Evolutionary conservation across 441 rosid genomes (phyloP), one percentile per base, ranked within the genome.

Genomic region (Corymbia calophylla): DNA sequence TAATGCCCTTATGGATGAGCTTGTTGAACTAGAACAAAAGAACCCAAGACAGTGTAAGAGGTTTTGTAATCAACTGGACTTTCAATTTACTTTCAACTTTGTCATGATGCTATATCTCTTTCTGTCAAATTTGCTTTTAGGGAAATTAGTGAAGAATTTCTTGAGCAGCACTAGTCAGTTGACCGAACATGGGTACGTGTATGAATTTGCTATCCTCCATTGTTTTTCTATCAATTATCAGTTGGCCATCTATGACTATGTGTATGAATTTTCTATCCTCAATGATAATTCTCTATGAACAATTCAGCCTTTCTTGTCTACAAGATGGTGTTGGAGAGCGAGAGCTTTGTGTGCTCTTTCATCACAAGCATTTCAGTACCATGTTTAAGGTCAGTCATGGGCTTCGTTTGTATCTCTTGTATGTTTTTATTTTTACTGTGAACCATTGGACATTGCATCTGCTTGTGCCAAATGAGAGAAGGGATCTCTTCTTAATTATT

Each of bases 291-390:
- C 56, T 87, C 82, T 87, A 84, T 49, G 77, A 90, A 55, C 90
- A 89, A 88, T 55, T 86, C 96, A 98, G 99, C 91, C 98, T 62
- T 62, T 97, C 96, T 92, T 94, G 95, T 94, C 93, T 98, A 89
- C 98, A 91, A 93, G 95, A 96, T 87, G 99, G 97, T 86, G 95
- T 97, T 9, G 94, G 95, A 91, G 99, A 98, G 92, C 95, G 97
- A n/a, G 97, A 98, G 87, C 97, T 96, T 21, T 95, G 99, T 93
- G 99, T 96, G 48, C 97, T 96, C 88, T 98, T 98, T 91, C 98
- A 98, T 56, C 95, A 98, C 89, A 96, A 98, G 90, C 99, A 98
- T 91, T 96, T 98, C 94, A 94, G 98, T 92, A 96, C 99, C 93
- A 97, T 98, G 99, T 96, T 98, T 92, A 98, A 98, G 68, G 98